These are phyloP conservation scores for Harrya chromipes DNA, from an alignment of 768 basidiomycete genomes.

Conservation along the genomic window DNA sequence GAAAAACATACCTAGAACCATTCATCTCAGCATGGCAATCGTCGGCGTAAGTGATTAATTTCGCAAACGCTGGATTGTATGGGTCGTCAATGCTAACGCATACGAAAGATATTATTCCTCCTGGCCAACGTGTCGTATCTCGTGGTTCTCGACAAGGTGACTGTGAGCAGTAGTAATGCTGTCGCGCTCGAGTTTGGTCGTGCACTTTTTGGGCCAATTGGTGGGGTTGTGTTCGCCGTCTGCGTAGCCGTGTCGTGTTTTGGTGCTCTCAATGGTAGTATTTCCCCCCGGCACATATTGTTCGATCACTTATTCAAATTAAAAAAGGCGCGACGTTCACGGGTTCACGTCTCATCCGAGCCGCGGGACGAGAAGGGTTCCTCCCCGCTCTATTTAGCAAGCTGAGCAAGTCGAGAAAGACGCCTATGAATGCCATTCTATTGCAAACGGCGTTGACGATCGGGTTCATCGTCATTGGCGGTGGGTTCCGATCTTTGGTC, in stretches of 20 bases:
- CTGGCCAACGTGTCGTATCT: conserved; percentile 89
- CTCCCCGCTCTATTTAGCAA: conserved; percentile 82
- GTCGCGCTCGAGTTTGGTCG: conserved; percentile 92
- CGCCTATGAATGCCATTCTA: conserved; percentile 85
- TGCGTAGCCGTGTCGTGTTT: conserved; percentile 96
- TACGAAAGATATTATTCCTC: conserved; percentile 66
- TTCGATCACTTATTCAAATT: conserved; percentile 4
- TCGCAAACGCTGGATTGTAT: background rate
- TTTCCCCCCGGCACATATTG: background rate
- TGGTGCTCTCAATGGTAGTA: conserved; percentile 83
- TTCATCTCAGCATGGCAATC: conserved; percentile 86
- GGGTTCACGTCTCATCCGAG: conserved; percentile 80
- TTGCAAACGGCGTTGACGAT: conserved; percentile 75
- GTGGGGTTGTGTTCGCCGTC: conserved; percentile 81
- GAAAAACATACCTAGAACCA: conserved; percentile 83
- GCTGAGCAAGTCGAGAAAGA: conserved; percentile 69
- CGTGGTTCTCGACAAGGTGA: conserved; percentile 79
- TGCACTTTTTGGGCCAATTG: conserved; percentile 79
- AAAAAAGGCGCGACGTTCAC: conserved; percentile 65
- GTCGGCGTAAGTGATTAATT: conserved; percentile 56
- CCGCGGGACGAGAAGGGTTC: conserved; percentile 84
- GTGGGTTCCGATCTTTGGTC: conserved; percentile 84
- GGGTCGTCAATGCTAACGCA: conserved; percentile 1
- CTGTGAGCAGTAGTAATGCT: conserved; percentile 78
- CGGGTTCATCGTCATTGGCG: conserved; percentile 78